A percentile compares a stretch with the other conserved stretches of the same genome.
Conservation (phyloP, 1,284 basidiomycete genomes). For the Earliella scabrosa region DNA sequence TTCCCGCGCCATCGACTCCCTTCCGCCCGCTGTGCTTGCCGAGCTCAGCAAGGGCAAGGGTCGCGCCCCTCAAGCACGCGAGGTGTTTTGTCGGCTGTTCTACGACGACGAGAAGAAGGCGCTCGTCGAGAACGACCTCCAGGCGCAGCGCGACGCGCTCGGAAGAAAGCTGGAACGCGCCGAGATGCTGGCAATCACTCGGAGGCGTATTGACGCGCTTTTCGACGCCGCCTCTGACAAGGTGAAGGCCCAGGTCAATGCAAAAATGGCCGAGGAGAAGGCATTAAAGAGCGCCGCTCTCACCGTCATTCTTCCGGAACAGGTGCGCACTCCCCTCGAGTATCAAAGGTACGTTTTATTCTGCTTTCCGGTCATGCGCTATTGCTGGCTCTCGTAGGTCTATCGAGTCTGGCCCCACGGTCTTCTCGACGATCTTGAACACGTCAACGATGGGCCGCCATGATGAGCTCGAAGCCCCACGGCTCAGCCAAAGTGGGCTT, state of each 20-base stretch:
- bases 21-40: not conserved
- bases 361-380: too few species aligned
- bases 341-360: too few species aligned
- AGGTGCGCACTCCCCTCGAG: too few species aligned
- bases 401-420: too few species aligned
- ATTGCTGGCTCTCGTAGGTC: too few species aligned
- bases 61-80: slow-evolving; percentile 1
- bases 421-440: too few species aligned
- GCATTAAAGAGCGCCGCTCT: too few species aligned
- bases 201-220: not conserved
- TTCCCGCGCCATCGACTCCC: not conserved
- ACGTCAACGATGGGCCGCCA: too few species aligned
- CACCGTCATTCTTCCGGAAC: too few species aligned
- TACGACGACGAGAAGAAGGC: not conserved
- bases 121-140: not conserved
- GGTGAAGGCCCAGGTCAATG: not conserved
- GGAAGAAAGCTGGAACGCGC: not conserved
- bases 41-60: not conserved
- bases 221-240: not conserved
- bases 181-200: not conserved
- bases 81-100: slow-evolving; percentile 1
- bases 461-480: too few species aligned
- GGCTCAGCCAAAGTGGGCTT: too few species aligned
- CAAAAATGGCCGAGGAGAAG: too few species aligned
- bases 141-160: not conserved